Evolutionary conservation across 306 rosid genomes (phyloP).

Genomic region (Oxytropis ochrocephala): DNA sequence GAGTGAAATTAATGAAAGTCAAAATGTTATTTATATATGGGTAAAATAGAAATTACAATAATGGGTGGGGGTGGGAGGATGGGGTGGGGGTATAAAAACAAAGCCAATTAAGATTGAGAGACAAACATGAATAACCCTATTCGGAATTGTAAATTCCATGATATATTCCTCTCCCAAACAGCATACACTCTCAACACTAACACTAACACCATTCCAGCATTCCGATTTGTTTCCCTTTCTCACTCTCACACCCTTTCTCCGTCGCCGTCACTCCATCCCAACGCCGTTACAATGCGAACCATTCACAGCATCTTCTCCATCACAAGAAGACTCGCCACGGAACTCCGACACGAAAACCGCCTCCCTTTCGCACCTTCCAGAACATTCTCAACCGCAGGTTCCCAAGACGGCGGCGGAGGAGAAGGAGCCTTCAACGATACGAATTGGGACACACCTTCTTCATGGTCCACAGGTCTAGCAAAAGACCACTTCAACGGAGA

Average conservation of each 20-base stretch:
- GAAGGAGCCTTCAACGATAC: slow-evolving; percentile 24
- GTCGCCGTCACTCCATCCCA: not conserved
- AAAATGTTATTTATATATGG: no score
- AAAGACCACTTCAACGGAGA: slow-evolving; percentile 81
- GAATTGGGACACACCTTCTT: slow-evolving; percentile 41
- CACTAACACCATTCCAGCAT: not conserved
- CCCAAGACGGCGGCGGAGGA: not conserved
- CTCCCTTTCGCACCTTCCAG: not conserved
- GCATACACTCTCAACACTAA: not conserved
- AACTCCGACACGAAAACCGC: not conserved
- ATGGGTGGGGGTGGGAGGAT: no score
- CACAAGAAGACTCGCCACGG: not conserved
- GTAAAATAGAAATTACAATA: no score
- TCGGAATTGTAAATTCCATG: not conserved
- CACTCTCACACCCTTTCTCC: not conserved
- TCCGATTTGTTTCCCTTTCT: not conserved
- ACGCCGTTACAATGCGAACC: slow-evolving; percentile 26
- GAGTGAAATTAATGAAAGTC: no score
- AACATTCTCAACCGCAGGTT: slow-evolving; percentile 31
- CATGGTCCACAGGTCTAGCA: slow-evolving; percentile 72
- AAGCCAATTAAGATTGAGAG: no score
- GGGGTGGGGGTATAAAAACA: no score
- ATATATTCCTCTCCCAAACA: not conserved
- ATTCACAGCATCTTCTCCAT: slow-evolving; percentile 21
- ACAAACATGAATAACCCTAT: not conserved